A percentile compares a stretch with the other conserved stretches of the same genome.
Evolutionary conservation across 2,329 filamentous ascomycete species (phyloP).

Genomic region (Colletotrichum sp.): DNA sequence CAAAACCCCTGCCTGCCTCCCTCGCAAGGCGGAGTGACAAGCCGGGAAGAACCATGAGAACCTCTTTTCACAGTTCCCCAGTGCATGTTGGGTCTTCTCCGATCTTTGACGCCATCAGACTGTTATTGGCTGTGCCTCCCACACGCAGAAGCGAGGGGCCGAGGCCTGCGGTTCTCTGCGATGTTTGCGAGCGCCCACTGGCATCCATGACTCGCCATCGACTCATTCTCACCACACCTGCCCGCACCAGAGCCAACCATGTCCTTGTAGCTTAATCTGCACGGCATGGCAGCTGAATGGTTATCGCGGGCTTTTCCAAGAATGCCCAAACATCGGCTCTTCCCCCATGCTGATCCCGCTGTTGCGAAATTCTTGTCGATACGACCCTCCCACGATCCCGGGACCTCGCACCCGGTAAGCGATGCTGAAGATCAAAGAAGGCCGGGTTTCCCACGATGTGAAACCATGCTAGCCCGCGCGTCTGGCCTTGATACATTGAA

Average conservation of each 20-base stretch:
- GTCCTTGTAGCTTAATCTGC: constrained; percentile 2
- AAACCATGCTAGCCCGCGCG: background rate
- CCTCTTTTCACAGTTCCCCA: background rate
- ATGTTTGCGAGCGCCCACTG: background rate
- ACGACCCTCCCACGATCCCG: constrained; percentile 1
- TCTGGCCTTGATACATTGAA: background rate
- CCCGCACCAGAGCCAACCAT: constrained; percentile 1
- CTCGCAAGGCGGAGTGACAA: background rate
- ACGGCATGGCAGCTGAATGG: background rate
- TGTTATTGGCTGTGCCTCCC: background rate
- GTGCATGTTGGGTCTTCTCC: background rate
- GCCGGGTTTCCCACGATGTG: background rate
- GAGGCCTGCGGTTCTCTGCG: background rate
- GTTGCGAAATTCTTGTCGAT: background rate
- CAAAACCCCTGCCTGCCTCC: background rate
- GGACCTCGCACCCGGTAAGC: background rate
- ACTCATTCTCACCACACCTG: background rate
- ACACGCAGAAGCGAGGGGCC: background rate
- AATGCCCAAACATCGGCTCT: background rate
- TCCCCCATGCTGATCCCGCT: background rate
- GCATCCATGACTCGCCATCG: constrained; percentile 6
- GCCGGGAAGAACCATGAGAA: background rate
- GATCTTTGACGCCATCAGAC: background rate
- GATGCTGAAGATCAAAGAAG: background rate
- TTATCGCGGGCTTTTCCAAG: background rate